Base-by-base conservation (phyloP, 2,329 filamentous ascomycete genomes). In the Aspergillus oerlinghausenensis region DNA sequence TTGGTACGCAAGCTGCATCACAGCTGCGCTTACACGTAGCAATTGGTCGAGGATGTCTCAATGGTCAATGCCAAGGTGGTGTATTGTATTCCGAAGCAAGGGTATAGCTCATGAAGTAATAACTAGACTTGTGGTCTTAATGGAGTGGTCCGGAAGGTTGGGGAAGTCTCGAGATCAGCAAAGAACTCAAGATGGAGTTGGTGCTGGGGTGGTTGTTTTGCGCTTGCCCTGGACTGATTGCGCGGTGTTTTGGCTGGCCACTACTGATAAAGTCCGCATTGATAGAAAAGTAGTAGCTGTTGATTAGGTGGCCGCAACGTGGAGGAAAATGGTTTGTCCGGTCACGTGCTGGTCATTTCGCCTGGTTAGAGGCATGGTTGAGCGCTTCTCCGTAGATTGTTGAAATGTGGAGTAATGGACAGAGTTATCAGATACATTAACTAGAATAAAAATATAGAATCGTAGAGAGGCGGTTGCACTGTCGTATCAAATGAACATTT, bases 271-370 rank as follows among this genome's bases (percentile, higher is more conserved):
- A 47, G 43, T 47, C 43, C 32, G 47, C 25, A 49, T 17, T 38
- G 32, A 38, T 38, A 38, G 32, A 35, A 11, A 35, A 10, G 11
- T 17, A 6, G 25, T 21, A 56, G 56, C 63, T 60, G 58, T 62
- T 52, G 60, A 58, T 65, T 59, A 64, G 63, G 62, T 65, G 63
- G 62, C 64, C 62, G 59, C 51, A 65, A 61, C 56, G 42, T 38
- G 35, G 60, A 55, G 47, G 49, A 49, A 4, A 45, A 55, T 50
- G 23, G 48, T 45, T 55, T 19, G 7, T 38, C 52, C 43, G 43
- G 21, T 47, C 43, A 47, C 43, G 48, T 25, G 32, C 53, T 14
- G 26, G 10, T 1, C n/a, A 21, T 25, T 17, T 26, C 35, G 29
- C n/a, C 26, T 19, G 48, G 32, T 32, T n/a, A n/a, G n/a, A n/a